Percentiles rank a stretch among this genome's conserved stretches.
These are phyloP conservation scores for Allium cepa DNA, from an alignment of 106 monocot species.

Conservation along the genomic window DNA sequence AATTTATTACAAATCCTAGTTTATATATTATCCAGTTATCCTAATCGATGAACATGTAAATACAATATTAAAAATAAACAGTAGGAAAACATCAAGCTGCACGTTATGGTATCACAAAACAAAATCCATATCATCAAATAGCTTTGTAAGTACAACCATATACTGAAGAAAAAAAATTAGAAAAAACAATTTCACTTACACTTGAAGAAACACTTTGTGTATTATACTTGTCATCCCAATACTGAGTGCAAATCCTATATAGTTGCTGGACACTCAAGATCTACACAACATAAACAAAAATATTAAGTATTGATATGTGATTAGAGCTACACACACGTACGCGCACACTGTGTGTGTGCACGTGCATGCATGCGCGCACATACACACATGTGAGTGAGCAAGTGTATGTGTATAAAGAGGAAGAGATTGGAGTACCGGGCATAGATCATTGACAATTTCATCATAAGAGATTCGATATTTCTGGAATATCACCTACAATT, in stretches of 20 bases:
- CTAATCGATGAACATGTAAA: too few species aligned
- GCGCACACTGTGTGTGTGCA: too few species aligned
- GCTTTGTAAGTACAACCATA: not conserved
- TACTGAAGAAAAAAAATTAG: not conserved
- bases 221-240: conserved; percentile 34
- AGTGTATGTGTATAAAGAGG: not conserved
- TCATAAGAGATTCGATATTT: conserved; percentile 89
- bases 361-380: too few species aligned
- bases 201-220: conserved; percentile 68
- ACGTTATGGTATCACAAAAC: too few species aligned
- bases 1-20: too few species aligned
- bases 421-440: conserved; percentile 39
- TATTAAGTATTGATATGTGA: not conserved
- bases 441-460: conserved; percentile 86
- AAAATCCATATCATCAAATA: not conserved
- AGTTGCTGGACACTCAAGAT: conserved; percentile 72
- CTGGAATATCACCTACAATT: conserved; percentile 77
- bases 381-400: too few species aligned
- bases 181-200: conserved; percentile 5
- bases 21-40: too few species aligned
- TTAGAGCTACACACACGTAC: not conserved
- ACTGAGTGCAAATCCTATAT: conserved; percentile 76
- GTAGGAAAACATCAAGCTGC: too few species aligned
- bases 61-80: too few species aligned
- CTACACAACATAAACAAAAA: conserved; percentile 21